Evolutionary conservation across 2,329 filamentous ascomycete genomes (phyloP).

Genomic region (Pestalotiopsis sp.): DNA sequence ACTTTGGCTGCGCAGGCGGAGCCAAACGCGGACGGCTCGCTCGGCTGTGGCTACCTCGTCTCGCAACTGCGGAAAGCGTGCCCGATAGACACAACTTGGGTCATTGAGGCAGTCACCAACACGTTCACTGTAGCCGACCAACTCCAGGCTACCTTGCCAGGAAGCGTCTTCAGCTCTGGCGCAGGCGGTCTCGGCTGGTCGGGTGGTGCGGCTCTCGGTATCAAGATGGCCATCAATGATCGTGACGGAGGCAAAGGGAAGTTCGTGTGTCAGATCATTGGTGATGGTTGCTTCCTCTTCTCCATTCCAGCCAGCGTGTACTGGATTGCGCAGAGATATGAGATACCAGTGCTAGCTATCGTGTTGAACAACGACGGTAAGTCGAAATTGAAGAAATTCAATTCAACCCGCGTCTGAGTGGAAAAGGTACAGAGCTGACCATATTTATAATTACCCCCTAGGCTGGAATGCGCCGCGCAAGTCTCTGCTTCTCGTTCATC

Average conservation of each 20-base stretch:
- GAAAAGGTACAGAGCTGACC: background rate
- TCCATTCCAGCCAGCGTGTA: slow-evolving; percentile 56
- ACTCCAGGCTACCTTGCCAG: slow-evolving; percentile 58
- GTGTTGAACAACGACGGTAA: slow-evolving; percentile 59
- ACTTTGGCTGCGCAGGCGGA: slow-evolving; percentile 57
- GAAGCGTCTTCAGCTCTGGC: slow-evolving; percentile 55
- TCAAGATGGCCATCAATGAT: slow-evolving; percentile 46
- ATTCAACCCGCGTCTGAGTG: background rate
- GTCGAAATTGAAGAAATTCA: slow-evolving; percentile 14
- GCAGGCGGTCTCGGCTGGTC: slow-evolving; percentile 56
- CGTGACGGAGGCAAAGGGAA: slow-evolving; percentile 45
- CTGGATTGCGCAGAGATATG: slow-evolving; percentile 57
- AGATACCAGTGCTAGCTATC: slow-evolving; percentile 57
- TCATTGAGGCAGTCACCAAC: slow-evolving; percentile 74
- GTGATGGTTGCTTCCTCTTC: slow-evolving; percentile 58
- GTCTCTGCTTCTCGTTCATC: slow-evolving; percentile 59
- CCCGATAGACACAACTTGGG: slow-evolving; percentile 64
- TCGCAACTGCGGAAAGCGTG: slow-evolving; percentile 35
- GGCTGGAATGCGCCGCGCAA: slow-evolving; percentile 63
- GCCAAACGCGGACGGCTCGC: slow-evolving; percentile 63
- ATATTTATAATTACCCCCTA: slow-evolving; percentile 16
- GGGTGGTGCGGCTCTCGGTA: slow-evolving; percentile 50
- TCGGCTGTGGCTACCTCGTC: slow-evolving; percentile 53
- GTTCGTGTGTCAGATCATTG: slow-evolving; percentile 58
- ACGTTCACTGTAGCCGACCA: slow-evolving; percentile 68